A percentile compares a stretch with the other conserved stretches of the same genome.
Evolutionary conservation across 2,329 filamentous ascomycete genomes (phyloP).

Genomic region (Drechslera avenae): DNA sequence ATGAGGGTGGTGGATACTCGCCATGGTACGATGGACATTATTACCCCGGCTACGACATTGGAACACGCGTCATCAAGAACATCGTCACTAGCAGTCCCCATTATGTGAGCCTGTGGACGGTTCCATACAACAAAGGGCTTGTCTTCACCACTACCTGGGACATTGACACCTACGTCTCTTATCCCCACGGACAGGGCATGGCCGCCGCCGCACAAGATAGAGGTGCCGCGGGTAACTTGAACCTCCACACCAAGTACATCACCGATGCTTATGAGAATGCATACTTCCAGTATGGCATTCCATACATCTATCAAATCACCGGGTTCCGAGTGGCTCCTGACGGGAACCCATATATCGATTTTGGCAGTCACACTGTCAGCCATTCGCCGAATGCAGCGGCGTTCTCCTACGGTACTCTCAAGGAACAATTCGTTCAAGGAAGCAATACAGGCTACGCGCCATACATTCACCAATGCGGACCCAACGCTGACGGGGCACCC

Average conservation of each 20-base stretch:
- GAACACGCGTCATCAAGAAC: conserved; percentile 13
- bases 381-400: conserved; percentile 12
- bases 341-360: conserved; percentile 11
- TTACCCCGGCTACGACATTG: conserved; percentile 14
- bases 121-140: conserved; percentile 15
- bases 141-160: conserved; percentile 15
- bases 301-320: conserved; percentile 14
- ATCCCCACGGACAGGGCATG: conserved; percentile 13
- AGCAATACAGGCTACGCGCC: conserved; percentile 4
- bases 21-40: conserved; percentile 13
- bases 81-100: conserved; percentile 8
- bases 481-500: conserved; percentile 6
- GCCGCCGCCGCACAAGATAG: conserved; percentile 13
- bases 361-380: conserved; percentile 13
- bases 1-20: conserved; percentile 6
- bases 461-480: conserved; percentile 10
- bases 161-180: conserved; percentile 14
- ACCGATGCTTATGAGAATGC: conserved; percentile 12
- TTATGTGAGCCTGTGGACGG: conserved; percentile 12
- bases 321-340: conserved; percentile 9
- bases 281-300: conserved; percentile 13
- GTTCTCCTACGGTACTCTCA: conserved; percentile 5
- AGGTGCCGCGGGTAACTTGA: conserved; percentile 10
- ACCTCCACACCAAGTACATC: conserved; percentile 14
- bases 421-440: conserved; percentile 6